A percentile compares a stretch with the other conserved stretches of the same genome.
Conservation (phyloP, 306 rosid genomes). For the Rosa multiflora region DNA sequence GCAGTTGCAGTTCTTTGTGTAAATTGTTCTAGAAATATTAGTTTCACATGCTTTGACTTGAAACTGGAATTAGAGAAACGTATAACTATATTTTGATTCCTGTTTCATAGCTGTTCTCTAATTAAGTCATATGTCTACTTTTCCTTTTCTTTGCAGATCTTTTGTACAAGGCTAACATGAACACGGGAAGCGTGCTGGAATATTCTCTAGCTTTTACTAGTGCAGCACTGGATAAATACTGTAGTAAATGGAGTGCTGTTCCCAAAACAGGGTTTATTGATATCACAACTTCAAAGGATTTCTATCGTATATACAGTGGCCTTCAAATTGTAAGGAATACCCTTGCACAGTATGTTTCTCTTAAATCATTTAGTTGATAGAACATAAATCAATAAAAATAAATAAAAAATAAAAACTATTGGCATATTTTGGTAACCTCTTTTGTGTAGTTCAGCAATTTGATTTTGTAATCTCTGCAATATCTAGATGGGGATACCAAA, state of each 20-base stretch:
- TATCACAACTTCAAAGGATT: conserved; percentile 92
- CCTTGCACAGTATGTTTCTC: background rate
- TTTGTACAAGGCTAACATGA: conserved; percentile 89
- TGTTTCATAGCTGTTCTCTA: conserved; percentile 8
- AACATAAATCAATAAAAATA: background rate
- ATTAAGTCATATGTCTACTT: conserved; percentile 15
- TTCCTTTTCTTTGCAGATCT: conserved; percentile 64
- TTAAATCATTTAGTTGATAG: background rate
- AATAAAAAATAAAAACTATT: no score
- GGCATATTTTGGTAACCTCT: background rate
- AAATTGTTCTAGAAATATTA: background rate
- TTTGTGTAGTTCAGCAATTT: background rate
- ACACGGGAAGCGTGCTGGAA: conserved; percentile 93
- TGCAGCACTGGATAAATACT: conserved; percentile 94
- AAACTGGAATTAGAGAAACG: background rate
- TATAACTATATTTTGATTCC: background rate
- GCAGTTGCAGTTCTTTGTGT: conserved; percentile 5
- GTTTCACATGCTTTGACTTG: background rate
- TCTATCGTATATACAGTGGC: conserved; percentile 93
- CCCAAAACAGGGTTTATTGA: conserved; percentile 98
- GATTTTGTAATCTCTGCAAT: background rate
- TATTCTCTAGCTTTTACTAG: conserved; percentile 96
- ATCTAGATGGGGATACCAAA: background rate
- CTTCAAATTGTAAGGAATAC: conserved; percentile 86
- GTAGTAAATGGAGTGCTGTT: conserved; percentile 91